phyloP scores from a whole-genome alignment of 345 rosid genomes.

The Hibiscus tridactylites region DNA sequence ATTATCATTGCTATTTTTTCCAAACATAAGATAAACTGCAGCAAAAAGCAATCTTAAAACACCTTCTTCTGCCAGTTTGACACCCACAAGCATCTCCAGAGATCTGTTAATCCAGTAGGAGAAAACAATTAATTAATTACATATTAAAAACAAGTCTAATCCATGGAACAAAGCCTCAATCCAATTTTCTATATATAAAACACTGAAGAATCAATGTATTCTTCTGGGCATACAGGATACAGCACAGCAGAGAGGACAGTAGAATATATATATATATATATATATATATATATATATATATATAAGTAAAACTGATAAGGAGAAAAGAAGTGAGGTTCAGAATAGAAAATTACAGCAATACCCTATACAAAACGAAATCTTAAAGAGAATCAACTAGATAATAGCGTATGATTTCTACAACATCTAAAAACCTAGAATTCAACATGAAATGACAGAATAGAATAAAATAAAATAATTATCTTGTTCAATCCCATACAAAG shows the following conservation, averaged over 20 bases:
- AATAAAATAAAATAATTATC: not conserved
- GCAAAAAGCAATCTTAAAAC: conserved; percentile 74
- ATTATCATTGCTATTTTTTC: conserved; percentile 53
- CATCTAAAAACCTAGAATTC: not conserved
- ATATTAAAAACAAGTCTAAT: not conserved
- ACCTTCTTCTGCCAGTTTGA: conserved; percentile 84
- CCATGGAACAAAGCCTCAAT: conserved; percentile 1
- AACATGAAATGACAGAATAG: not conserved
- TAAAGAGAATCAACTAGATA: not conserved
- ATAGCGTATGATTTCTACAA: not conserved
- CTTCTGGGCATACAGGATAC: not conserved
- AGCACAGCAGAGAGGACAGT: not conserved
- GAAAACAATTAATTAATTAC: not conserved
- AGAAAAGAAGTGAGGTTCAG: not conserved
- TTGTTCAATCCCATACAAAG: not conserved
- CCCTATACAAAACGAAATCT: not conserved
- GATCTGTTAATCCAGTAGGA: conserved; percentile 51
- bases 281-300: no score
- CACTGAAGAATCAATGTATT: conserved; percentile 9
- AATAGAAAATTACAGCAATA: not conserved
- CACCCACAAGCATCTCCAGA: conserved; percentile 66
- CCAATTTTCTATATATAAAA: not conserved
- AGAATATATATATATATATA: not conserved
- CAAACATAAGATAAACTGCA: conserved; percentile 65
- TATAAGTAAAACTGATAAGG: not conserved